A percentile compares a stretch with the other conserved stretches of the same genome.
These are phyloP conservation scores for Exophiala alcalophila DNA, from an alignment of 2,329 filamentous ascomycete species.

Conservation along the genomic window DNA sequence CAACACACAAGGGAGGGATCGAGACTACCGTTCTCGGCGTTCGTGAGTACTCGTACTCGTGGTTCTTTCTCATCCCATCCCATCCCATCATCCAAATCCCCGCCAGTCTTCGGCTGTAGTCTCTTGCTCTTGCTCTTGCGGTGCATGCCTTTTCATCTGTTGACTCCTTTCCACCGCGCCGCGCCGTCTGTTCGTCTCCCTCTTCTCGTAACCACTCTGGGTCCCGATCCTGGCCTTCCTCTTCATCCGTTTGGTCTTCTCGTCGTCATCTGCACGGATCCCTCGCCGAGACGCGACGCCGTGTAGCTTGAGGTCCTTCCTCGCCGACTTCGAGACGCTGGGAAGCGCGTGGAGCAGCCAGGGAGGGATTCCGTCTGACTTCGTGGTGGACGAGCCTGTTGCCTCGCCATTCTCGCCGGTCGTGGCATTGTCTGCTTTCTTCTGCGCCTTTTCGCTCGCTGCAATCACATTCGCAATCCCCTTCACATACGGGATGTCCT, in stretches of 20 bases:
- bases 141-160: conserved; percentile 6
- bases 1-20: no score
- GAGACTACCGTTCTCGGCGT: no score
- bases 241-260: conserved; percentile 38
- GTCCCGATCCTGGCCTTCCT: conserved; percentile 68
- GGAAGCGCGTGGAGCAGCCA: conserved; percentile 90
- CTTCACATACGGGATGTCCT: conserved; percentile 86
- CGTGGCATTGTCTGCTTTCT: conserved; percentile 29
- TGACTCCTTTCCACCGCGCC: conserved; percentile 44
- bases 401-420: conserved; percentile 43
- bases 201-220: conserved; percentile 50
- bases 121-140: conserved; percentile 3
- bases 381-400: conserved; percentile 1
- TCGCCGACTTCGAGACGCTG: conserved; percentile 76
- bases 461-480: conserved; percentile 91
- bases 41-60: no score
- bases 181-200: conserved; percentile 46
- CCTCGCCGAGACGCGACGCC: conserved; percentile 71
- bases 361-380: conserved; percentile 60
- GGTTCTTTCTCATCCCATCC: no score
- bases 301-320: conserved; percentile 74
- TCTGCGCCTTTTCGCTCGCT: conserved; percentile 69
- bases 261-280: conserved; percentile 40
- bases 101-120: conserved; percentile 16
- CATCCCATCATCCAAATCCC: conserved; percentile 22